These are phyloP conservation scores for Cerioporus squamosus DNA, from an alignment of 1,284 basidiomycete genomes.

Conservation along the genomic window DNA sequence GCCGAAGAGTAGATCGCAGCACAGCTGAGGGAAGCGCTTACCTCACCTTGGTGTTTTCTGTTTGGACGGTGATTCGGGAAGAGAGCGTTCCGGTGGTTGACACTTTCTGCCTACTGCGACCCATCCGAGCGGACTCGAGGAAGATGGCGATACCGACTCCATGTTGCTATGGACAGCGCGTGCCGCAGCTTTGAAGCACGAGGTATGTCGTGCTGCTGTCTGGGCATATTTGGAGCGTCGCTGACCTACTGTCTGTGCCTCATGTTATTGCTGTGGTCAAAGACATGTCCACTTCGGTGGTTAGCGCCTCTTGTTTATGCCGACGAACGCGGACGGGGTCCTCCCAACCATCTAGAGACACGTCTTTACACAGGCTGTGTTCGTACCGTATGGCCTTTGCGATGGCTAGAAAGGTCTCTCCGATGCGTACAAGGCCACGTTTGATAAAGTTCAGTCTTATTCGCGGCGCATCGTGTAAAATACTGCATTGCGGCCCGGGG, in stretches of 20 bases:
- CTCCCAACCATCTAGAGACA: neutral
- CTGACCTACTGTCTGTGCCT: too few relatives aligned
- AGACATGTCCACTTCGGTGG: too few relatives aligned
- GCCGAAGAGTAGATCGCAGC: constrained; percentile 14
- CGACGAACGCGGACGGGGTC: too few relatives aligned
- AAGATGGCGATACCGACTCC: neutral
- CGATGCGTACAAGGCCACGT: constrained; percentile 5
- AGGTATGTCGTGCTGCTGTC: too few relatives aligned
- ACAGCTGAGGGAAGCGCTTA: neutral
- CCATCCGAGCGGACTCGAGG: neutral
- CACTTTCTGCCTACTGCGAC: neutral
- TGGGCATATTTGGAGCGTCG: too few relatives aligned
- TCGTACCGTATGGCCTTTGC: neutral
- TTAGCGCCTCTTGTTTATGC: too few relatives aligned
- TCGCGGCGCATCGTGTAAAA: neutral
- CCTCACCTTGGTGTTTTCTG: neutral
- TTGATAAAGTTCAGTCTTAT: constrained; percentile 13
- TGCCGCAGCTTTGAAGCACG: too few relatives aligned
- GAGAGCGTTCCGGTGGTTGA: neutral
- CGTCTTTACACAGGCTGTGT: neutral
- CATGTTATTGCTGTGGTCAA: too few relatives aligned
- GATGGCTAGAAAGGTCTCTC: neutral
- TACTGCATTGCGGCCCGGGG: constrained; percentile 1
- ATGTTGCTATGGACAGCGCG: too few relatives aligned
- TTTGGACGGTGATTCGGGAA: neutral